Conservation (phyloP, 805 yeast species). For the Metschnikowia baotianmanensis region DNA sequence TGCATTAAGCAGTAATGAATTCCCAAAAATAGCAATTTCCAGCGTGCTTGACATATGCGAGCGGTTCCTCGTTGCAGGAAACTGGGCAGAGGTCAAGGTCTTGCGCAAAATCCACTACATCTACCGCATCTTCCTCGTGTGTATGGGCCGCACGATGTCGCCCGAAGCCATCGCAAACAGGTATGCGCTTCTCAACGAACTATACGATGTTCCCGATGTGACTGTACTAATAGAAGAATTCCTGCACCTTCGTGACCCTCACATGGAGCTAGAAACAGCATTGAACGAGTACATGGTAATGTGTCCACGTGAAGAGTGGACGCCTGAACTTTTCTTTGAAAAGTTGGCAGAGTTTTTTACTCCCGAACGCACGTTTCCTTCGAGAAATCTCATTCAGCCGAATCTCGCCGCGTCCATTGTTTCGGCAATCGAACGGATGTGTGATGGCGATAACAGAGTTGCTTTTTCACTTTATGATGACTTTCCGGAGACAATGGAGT, state of each 20-base stretch:
- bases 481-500: constrained; percentile 35
- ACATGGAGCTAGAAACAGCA: constrained; percentile 15
- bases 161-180: constrained; percentile 12
- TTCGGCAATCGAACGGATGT: constrained; percentile 18
- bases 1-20: background rate
- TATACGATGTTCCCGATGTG: constrained; percentile 24
- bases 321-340: constrained; percentile 18
- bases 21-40: constrained; percentile 6
- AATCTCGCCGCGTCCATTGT: constrained; percentile 19
- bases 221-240: constrained; percentile 7
- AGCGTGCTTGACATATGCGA: constrained; percentile 26
- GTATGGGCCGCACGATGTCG: constrained; percentile 18
- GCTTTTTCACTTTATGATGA: constrained; percentile 32
- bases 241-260: constrained; percentile 14
- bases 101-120: constrained; percentile 24
- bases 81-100: constrained; percentile 27
- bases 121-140: constrained; percentile 27
- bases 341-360: constrained; percentile 29
- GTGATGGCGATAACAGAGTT: constrained; percentile 16
- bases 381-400: constrained; percentile 24
- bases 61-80: constrained; percentile 30
- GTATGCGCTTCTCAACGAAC: constrained; percentile 26
- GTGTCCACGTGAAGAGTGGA: constrained; percentile 10
- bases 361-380: constrained; percentile 28
- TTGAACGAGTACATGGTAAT: constrained; percentile 17